Conservation (phyloP, 352 stramenopile species). For the Globisporangium camurandrum region DNA sequence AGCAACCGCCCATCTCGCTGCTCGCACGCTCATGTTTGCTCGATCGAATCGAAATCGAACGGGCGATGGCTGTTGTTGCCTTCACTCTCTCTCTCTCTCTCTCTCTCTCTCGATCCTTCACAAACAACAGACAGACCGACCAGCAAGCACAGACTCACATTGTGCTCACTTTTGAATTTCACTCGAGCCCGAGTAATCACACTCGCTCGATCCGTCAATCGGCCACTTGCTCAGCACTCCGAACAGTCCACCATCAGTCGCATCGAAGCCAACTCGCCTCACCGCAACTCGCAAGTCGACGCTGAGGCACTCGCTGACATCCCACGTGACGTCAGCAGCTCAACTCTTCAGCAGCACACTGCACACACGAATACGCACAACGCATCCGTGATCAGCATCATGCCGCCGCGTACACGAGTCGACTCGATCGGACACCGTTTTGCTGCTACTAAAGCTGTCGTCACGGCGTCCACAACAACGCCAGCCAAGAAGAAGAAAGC, state of each 20-base stretch:
- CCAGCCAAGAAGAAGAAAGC: conserved; percentile 9
- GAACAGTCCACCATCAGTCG: no score
- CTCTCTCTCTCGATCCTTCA: no score
- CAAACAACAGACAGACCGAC: no score
- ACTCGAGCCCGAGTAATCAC: background rate
- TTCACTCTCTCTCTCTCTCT: background rate
- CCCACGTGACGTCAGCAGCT: background rate
- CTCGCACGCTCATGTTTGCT: background rate
- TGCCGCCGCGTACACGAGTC: background rate
- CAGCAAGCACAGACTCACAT: background rate
- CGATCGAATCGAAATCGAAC: background rate
- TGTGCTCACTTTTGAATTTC: background rate
- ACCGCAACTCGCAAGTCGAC: no score
- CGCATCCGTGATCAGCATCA: background rate
- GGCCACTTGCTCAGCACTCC: background rate
- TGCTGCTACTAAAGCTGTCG: background rate
- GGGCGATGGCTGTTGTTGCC: background rate
- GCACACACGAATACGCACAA: background rate
- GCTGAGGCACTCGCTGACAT: no score
- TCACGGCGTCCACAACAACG: background rate
- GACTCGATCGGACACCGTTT: background rate
- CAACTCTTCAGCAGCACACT: no score
- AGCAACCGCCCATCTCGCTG: background rate
- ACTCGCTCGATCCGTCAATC: background rate
- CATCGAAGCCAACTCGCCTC: no score